These are phyloP conservation scores for Mucor lusitanicus DNA, from an alignment of 371 early-diverging fungal species.

Conservation along the genomic window DNA sequence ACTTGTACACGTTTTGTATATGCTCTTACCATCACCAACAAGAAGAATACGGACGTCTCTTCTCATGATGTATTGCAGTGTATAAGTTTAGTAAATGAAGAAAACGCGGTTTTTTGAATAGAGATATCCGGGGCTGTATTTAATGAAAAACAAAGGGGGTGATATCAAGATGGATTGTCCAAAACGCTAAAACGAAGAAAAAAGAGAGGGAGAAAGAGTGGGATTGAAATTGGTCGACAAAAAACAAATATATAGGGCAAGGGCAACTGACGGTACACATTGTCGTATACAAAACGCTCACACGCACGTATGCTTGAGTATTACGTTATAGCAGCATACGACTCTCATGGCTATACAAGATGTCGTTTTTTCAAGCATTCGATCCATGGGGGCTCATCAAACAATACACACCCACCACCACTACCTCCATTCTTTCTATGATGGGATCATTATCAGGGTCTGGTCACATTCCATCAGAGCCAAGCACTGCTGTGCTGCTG, in stretches of 20 bases:
- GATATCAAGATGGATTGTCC: neutral
- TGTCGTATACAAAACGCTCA: neutral
- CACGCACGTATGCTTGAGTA: neutral
- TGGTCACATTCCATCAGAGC: neutral
- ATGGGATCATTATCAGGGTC: neutral
- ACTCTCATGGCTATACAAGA: neutral
- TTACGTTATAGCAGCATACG: neutral
- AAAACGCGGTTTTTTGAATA: conserved; percentile 2
- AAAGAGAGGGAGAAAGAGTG: neutral
- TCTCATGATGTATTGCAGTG: conserved; percentile 60
- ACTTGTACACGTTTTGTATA: neutral
- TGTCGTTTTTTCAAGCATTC: neutral
- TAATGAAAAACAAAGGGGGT: neutral
- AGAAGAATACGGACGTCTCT: conserved; percentile 89
- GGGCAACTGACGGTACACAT: conserved; percentile 1
- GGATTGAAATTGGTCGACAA: conserved; percentile 1
- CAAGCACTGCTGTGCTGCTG: neutral
- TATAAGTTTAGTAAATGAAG: neutral
- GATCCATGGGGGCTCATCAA: no score
- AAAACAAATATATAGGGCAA: conserved; percentile 1
- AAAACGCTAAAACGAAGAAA: neutral
- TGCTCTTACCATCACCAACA: conserved; percentile 83
- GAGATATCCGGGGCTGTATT: neutral
- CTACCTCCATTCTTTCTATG: neutral
- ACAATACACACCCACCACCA: no score